Base-by-base conservation (phyloP, 768 basidiomycete genomes). In the Agrocybe praecox region DNA sequence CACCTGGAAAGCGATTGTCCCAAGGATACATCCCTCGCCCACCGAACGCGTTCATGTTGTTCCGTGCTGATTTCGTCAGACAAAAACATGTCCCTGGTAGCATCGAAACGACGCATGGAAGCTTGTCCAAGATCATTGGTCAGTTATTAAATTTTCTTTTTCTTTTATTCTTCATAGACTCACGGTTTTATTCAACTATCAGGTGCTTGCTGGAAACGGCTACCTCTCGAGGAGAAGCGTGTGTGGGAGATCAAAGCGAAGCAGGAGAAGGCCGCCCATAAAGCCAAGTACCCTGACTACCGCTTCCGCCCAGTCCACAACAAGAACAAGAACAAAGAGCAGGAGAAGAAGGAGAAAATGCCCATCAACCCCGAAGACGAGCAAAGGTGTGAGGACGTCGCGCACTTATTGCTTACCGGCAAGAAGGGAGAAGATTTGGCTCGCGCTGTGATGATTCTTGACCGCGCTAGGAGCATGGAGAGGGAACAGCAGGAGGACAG, bases 11-110 rank as follows among this genome's bases (percentile, higher is more conserved):
- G 58, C 46, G 64, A 2, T 50, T 34, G 21, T 53, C 52, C 45
- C 80, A 71, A 56, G 84, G 74, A 15, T 89, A 92, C 67, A 89
- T 92, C 49, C 90, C 90, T 1, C 82, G 90, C 22, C 90, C 90
- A 0, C 88, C 90, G 4, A 92, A 92, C 60, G 90, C 90, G 7
- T 92, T 92, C 76, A 92, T 92, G 77, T 80, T 92, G 62, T 92
- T 92, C 78, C 85, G 90, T 55, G 89, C 89, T 2, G 86, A 89
- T 48, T 91, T 92, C 72, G 88, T 92, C 61, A 80, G 86, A 64
- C 87, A 83, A 65, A 88, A 89, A 63, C 89, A 91, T 62, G 89
- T 92, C 56, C 86, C 89, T 1, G 86, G 88, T 17, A 84, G 81
- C 19, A 87, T 92, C 59, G 90, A 89, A 76, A 48, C 86, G 26